Percentiles rank a stretch among this genome's conserved stretches.
Evolutionary conservation across 2,329 filamentous ascomycete species (phyloP).

Genomic region (Phialemonium atrogriseum): DNA sequence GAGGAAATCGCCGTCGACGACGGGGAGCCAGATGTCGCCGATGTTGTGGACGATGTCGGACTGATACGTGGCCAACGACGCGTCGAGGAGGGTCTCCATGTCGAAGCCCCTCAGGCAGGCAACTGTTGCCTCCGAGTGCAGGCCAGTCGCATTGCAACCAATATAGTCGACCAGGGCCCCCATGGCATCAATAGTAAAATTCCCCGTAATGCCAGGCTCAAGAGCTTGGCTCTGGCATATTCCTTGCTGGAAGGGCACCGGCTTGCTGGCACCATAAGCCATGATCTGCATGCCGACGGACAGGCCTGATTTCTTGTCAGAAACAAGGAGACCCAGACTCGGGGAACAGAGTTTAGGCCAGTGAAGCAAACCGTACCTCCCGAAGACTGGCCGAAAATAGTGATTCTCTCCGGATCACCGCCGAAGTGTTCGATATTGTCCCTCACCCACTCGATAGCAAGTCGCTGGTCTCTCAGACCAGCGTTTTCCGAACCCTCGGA

Average conservation of each 20-base stretch:
- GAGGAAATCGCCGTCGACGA: constrained; percentile 41
- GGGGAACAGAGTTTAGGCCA: too few relatives aligned
- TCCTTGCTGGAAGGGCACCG: constrained; percentile 34
- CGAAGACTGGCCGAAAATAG: constrained; percentile 30
- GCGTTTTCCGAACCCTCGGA: constrained; percentile 30
- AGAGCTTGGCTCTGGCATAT: constrained; percentile 40
- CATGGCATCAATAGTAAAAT: constrained; percentile 40
- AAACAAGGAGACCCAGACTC: neutral
- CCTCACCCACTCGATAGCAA: constrained; percentile 36
- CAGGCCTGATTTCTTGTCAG: constrained; percentile 20
- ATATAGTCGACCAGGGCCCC: constrained; percentile 28
- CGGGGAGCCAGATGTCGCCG: constrained; percentile 43
- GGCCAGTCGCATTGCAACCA: constrained; percentile 30
- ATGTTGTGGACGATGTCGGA: constrained; percentile 37
- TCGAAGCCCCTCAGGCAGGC: constrained; percentile 35
- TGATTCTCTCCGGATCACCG: constrained; percentile 32
- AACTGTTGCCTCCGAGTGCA: constrained; percentile 34
- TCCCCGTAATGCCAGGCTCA: constrained; percentile 40
- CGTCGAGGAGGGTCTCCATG: too few relatives aligned
- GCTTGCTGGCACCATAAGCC: constrained; percentile 34
- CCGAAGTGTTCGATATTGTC: constrained; percentile 36
- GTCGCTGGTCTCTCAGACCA: constrained; percentile 35
- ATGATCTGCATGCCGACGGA: constrained; percentile 38
- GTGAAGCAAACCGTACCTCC: constrained; percentile 17
- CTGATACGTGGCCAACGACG: too few relatives aligned